These are phyloP conservation scores for Rutidosis leptorrhynchoides DNA, from an alignment of 129 eudicot species.

Conservation along the genomic window DNA sequence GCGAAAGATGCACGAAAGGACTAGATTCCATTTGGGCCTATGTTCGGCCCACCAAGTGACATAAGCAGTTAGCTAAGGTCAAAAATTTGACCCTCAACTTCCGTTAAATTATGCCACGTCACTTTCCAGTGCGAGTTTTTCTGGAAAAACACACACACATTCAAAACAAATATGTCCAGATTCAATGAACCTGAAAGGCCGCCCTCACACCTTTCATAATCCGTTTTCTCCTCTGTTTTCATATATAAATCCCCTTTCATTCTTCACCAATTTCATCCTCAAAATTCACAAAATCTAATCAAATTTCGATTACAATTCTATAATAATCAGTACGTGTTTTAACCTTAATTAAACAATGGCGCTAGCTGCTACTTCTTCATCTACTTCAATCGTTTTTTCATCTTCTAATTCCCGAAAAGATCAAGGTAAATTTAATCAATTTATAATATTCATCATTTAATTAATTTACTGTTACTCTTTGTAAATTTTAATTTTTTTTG, in stretches of 20 bases:
- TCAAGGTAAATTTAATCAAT: conserved; percentile 2
- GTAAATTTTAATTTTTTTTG: neutral
- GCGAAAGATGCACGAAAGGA: too few relatives aligned
- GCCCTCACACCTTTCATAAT: conserved; percentile 1
- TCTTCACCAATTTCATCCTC: neutral
- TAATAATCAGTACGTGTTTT: neutral
- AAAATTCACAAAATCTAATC: neutral
- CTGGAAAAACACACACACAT: too few relatives aligned
- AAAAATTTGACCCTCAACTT: conserved; percentile 20
- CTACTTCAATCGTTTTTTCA: conserved; percentile 40
- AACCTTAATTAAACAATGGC: conserved; percentile 36
- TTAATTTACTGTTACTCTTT: neutral
- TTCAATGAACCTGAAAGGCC: conserved; percentile 25
- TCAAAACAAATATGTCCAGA: conserved; percentile 24
- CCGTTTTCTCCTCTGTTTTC: conserved; percentile 10
- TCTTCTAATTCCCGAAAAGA: conserved; percentile 29
- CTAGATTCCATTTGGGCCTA: neutral
- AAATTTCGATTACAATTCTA: neutral
- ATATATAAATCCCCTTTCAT: neutral
- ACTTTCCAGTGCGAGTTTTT: too few relatives aligned
- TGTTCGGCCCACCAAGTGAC: neutral
- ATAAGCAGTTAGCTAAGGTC: conserved; percentile 24
- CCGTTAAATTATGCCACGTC: conserved; percentile 37
- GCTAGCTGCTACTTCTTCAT: conserved; percentile 44
- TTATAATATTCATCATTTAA: neutral